A percentile compares a stretch with the other conserved stretches of the same genome.
These are phyloP conservation scores for Pseudozyma thailandica DNA, from an alignment of 1,284 basidiomycete genomes.

Conservation along the genomic window DNA sequence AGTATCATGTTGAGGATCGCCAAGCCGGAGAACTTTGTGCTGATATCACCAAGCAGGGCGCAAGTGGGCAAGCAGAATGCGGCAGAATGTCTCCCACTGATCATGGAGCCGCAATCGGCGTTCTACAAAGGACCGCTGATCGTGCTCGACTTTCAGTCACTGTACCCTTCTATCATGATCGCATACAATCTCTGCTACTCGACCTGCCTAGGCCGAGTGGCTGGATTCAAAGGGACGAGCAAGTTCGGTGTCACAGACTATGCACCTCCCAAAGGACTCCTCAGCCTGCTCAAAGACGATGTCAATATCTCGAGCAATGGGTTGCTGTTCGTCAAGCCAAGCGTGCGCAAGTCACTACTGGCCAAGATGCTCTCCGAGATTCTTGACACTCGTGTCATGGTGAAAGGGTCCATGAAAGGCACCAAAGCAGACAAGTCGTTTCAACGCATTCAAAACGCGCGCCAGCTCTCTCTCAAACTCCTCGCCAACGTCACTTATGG, in stretches of 20 bases:
- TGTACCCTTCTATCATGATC: slow-evolving; percentile 98
- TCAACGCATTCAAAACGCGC: slow-evolving; percentile 60
- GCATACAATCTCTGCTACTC: slow-evolving; percentile 81
- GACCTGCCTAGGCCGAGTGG: slow-evolving; percentile 90
- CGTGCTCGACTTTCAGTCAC: slow-evolving; percentile 92
- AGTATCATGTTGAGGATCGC: slow-evolving; percentile 97
- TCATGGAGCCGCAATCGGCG: slow-evolving; percentile 91
- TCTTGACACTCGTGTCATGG: slow-evolving; percentile 95
- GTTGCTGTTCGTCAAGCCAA: slow-evolving; percentile 88
- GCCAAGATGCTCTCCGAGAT: slow-evolving; percentile 92
- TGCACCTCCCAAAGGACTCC: slow-evolving; percentile 76
- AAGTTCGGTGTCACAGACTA: slow-evolving; percentile 85
- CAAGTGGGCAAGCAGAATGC: slow-evolving; percentile 82
- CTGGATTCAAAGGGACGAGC: slow-evolving; percentile 83
- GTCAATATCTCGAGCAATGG: slow-evolving; percentile 77
- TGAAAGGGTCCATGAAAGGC: slow-evolving; percentile 92
- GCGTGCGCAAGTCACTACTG: slow-evolving; percentile 84
- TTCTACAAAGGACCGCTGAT: slow-evolving; percentile 92
- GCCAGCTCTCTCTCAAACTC: slow-evolving; percentile 62
- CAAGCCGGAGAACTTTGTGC: slow-evolving; percentile 84
- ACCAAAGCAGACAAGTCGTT: slow-evolving; percentile 76
- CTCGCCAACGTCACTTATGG: slow-evolving; percentile 76
- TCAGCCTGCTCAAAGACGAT: slow-evolving; percentile 38
- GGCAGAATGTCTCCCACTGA: slow-evolving; percentile 90
- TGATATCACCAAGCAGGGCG: slow-evolving; percentile 59